Conservation (phyloP, 768 basidiomycete species). For the Leccinum disarticulatum region DNA sequence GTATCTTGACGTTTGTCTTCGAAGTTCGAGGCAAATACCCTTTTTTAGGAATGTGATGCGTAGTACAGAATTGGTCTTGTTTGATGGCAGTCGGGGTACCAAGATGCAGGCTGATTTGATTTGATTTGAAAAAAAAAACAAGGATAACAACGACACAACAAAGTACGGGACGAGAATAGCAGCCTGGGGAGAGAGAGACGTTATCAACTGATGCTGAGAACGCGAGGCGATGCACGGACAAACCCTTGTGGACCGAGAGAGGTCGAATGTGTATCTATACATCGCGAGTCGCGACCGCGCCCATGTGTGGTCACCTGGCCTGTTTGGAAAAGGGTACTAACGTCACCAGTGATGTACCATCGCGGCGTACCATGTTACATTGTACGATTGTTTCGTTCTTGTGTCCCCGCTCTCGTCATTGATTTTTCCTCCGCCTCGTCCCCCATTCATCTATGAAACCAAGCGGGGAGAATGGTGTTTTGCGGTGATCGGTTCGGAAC, state of each 20-base stretch:
- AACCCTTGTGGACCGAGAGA: background rate
- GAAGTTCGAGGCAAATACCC: background rate
- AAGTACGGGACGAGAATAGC: background rate
- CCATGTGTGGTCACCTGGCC: background rate
- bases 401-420: background rate
- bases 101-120: background rate
- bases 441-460: background rate
- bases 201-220: background rate
- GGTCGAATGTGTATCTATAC: background rate
- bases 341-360: background rate
- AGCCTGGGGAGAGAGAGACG: background rate
- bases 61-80: background rate
- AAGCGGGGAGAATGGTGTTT: background rate
- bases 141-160: background rate
- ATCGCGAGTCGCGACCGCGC: background rate
- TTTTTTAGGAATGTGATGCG: background rate
- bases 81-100: background rate
- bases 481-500: background rate
- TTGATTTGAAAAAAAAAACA: background rate
- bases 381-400: background rate
- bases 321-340: background rate
- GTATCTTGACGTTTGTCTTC: background rate
- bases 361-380: background rate
- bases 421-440: background rate
- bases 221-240: background rate